Base-by-base conservation (phyloP, 176 grass and related monocot genomes). In the Bonia amplexicaulis region DNA sequence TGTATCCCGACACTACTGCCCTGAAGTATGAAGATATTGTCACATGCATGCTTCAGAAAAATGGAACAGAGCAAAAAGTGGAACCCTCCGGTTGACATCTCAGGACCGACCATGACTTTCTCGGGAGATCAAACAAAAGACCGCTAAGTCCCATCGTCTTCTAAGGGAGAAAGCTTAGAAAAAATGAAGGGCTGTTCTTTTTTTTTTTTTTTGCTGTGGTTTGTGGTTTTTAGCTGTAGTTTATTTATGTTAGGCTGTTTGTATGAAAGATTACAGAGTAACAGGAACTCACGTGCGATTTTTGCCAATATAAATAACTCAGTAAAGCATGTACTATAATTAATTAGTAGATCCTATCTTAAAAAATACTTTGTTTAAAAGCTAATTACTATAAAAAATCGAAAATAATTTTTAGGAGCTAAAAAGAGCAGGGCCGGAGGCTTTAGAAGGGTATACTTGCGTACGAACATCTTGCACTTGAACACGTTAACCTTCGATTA, bases 11-110 rank as follows among this genome's bases (percentile, higher is more conserved):
- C 35, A 37, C 35, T 69, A 23, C 2, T 55, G 68, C 41, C 3
- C 6, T 41, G 40, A 41, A 1, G 40, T 41, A 6, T 71, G 70
- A 33, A 48, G 12, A 60, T 23, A 84, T n/a, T 13, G 20, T 16
- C 16, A 33, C 72, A 35, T n/a, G 33, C 33, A 33, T 77, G 46
- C 14, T 64, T 83, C 51, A 29, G 17, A 73, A 49, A 49, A 83
- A 25, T 64, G 17, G 7, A 52, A 12, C 42, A 26, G 27, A 51
- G 2, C 13, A 10, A 10, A 66, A 83, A 73, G 26, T 9, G 4
- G 0, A 14, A 55, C 15, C 72, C 82, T 57, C 72, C 45, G 67
- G 82, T 76, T 84, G 72, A 84, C 72, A 27, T 76, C 82, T 41
- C 60, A 84, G 39, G 3, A 39, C 52, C 74, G 53, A 85, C 82